These are phyloP conservation scores for Trichoderma sp. DNA, from an alignment of 2,329 filamentous ascomycete genomes.

Conservation along the genomic window DNA sequence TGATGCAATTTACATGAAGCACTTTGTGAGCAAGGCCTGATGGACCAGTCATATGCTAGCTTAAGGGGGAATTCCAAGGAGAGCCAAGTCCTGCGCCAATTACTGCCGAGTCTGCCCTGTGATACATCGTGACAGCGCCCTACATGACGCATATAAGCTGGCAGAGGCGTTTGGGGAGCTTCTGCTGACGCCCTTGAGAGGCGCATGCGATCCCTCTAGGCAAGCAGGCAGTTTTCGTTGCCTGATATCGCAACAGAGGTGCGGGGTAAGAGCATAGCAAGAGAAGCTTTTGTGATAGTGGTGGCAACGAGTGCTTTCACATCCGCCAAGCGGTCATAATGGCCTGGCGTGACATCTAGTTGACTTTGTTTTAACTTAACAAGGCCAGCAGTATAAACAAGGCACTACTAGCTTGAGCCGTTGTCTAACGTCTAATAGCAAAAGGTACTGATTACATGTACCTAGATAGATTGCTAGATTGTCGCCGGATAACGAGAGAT, in stretches of 20 bases:
- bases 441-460: not conserved
- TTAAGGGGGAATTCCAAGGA: not conserved
- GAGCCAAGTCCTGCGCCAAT: not conserved
- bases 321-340: not conserved
- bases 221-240: not conserved
- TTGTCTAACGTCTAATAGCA: not conserved
- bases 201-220: not conserved
- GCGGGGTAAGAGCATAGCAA: constrained; percentile 4
- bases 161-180: not conserved
- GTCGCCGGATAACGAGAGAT: not conserved
- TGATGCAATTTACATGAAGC: not conserved
- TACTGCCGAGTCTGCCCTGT: not conserved
- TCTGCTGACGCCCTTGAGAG: not conserved
- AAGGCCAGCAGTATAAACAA: not conserved
- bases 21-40: not conserved
- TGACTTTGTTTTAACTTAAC: not conserved
- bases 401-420: not conserved
- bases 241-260: not conserved
- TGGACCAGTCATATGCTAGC: not conserved
- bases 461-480: not conserved
- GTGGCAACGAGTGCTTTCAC: not conserved
- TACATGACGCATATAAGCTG: constrained; percentile 9
- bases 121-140: not conserved
- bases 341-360: not conserved
- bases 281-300: constrained; percentile 10